Percentiles rank a stretch among this genome's conserved stretches.
Evolutionary conservation across 2,329 filamentous ascomycete species (phyloP).

Genomic region (Zymoseptoria ardabiliae): DNA sequence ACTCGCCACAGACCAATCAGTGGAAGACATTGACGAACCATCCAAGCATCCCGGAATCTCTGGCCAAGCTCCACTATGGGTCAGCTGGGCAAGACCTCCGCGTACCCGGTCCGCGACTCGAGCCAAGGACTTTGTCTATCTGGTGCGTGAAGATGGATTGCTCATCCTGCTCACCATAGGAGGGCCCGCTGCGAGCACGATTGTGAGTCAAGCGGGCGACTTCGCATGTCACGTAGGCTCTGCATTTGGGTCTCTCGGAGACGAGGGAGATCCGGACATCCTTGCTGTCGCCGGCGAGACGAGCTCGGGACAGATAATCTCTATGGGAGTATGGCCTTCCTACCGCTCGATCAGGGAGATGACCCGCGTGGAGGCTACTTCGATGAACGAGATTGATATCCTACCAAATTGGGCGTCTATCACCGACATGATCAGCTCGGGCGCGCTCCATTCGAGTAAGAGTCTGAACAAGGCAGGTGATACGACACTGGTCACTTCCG

Average conservation of each 20-base stretch:
- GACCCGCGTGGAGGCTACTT: conserved; percentile 34
- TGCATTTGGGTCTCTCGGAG: conserved; percentile 65
- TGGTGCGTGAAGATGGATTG: conserved; percentile 80
- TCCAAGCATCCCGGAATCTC: conserved; percentile 20
- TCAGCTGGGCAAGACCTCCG: conserved; percentile 73
- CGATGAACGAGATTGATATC: conserved; percentile 47
- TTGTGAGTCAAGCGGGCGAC: conserved; percentile 50
- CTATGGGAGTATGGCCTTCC: conserved; percentile 23
- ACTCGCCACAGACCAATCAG: conserved; percentile 16
- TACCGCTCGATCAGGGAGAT: conserved; percentile 38
- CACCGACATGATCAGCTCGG: conserved; percentile 37
- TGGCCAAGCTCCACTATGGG: conserved; percentile 48
- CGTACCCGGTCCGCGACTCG: conserved; percentile 57
- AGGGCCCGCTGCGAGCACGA: conserved; percentile 44
- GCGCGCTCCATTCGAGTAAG: conserved; percentile 22
- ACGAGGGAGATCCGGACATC: conserved; percentile 63
- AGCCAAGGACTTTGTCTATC: conserved; percentile 69
- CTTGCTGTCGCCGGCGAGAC: conserved; percentile 71
- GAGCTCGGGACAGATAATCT: conserved; percentile 52
- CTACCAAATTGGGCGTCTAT: conserved; percentile 57
- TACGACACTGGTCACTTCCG: conserved; percentile 34
- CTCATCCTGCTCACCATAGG: conserved; percentile 60
- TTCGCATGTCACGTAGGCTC: conserved; percentile 69
- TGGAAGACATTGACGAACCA: conserved; percentile 5
- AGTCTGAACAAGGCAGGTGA: conserved; percentile 15